Evolutionary conservation across 139 green algal genomes (phyloP).

Genomic region (Picochlorum costavermella): DNA sequence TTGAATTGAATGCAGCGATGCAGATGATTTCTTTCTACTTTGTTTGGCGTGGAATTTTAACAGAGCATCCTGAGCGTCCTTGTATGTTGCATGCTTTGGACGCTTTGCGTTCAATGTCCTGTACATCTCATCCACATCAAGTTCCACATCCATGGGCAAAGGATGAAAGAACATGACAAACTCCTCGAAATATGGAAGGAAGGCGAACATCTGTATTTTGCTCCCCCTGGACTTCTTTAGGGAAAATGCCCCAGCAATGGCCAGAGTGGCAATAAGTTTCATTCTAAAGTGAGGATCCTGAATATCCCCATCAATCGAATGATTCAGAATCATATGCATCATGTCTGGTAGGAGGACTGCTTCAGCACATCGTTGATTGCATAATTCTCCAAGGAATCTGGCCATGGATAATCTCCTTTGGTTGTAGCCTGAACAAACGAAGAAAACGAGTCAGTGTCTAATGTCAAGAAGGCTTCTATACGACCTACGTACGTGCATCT

Average conservation of each 20-base stretch:
- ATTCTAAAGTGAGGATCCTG: conserved; percentile 50
- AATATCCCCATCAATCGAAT: background rate
- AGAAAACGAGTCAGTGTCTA: no score
- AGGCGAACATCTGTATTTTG: conserved; percentile 42
- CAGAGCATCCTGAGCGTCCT: conserved; percentile 47
- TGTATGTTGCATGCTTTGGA: conserved; percentile 34
- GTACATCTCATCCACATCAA: conserved; percentile 83
- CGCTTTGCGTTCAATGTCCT: conserved; percentile 36
- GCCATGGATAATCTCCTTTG: conserved; percentile 75
- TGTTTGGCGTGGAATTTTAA: conserved; percentile 44
- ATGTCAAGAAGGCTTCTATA: background rate
- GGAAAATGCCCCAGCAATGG: conserved; percentile 60
- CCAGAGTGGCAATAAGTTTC: conserved; percentile 71
- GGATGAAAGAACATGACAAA: conserved; percentile 78
- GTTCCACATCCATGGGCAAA: conserved; percentile 82
- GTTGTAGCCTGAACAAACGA: conserved; percentile 32
- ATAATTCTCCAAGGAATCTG: conserved; percentile 84
- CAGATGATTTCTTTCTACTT: conserved; percentile 18
- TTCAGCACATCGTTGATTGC: conserved; percentile 76
- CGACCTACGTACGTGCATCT: conserved; percentile 8
- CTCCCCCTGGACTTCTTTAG: background rate
- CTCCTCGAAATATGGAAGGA: conserved; percentile 81
- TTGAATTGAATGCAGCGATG: no score
- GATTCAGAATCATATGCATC: conserved; percentile 71
- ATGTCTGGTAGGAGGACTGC: conserved; percentile 72